A percentile compares a stretch with the other conserved stretches of the same genome.
phyloP scores from a whole-genome alignment of 805 yeast genomes.

The Teunomyces atbi region DNA sequence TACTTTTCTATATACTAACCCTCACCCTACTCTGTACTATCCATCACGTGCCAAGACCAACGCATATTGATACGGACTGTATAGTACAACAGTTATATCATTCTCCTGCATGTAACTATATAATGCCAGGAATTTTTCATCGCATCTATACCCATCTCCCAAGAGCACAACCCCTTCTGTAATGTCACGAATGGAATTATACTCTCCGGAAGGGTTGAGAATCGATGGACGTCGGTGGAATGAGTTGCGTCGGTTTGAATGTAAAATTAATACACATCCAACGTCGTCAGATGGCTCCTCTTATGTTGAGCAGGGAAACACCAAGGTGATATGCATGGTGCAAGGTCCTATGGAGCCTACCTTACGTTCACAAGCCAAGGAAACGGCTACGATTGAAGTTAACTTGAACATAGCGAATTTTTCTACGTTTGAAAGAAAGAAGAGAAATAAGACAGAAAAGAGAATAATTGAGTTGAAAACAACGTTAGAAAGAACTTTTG shows the following conservation, averaged over 20 bases:
- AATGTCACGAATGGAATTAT: constrained; percentile 61
- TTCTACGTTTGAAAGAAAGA: constrained; percentile 72
- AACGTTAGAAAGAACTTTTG: constrained; percentile 65
- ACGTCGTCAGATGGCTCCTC: constrained; percentile 89
- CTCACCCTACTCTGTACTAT: no score
- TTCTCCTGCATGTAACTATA: no score
- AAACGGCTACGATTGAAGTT: constrained; percentile 60
- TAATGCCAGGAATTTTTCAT: constrained; percentile 1
- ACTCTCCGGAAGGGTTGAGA: constrained; percentile 93
- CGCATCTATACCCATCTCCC: neutral
- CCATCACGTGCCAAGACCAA: no score
- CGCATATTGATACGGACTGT: no score
- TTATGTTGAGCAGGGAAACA: constrained; percentile 86
- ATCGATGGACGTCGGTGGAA: constrained; percentile 95
- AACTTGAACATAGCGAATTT: constrained; percentile 76
- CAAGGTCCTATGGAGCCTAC: constrained; percentile 89
- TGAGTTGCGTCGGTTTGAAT: constrained; percentile 79
- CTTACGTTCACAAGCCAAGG: constrained; percentile 48
- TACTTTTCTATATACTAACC: no score
- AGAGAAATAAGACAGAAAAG: constrained; percentile 65
- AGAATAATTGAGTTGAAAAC: constrained; percentile 66
- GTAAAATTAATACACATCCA: constrained; percentile 85
- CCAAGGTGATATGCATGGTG: constrained; percentile 81
- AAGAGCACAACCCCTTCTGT: neutral
- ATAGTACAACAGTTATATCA: no score